Conservation (phyloP, 345 rosid genomes). For the Gynandropsis gynandra region DNA sequence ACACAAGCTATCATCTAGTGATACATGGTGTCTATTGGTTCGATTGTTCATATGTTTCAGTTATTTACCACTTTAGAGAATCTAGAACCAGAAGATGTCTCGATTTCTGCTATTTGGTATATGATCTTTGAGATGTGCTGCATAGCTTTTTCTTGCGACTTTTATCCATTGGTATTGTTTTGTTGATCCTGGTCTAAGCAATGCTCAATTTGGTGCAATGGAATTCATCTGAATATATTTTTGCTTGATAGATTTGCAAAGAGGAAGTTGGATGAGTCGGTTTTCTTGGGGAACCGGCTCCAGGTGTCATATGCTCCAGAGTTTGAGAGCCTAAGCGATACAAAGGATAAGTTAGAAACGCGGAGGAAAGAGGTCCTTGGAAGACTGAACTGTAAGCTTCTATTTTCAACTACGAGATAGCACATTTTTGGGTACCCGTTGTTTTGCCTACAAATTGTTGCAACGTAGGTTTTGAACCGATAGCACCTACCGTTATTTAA, state of each 20-base stretch:
- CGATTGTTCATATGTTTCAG: constrained; percentile 3
- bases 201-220: constrained; percentile 2
- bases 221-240: constrained; percentile 7
- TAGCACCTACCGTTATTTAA: neutral
- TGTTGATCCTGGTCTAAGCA: constrained; percentile 1
- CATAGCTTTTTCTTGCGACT: too few species aligned
- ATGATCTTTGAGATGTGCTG: too few species aligned
- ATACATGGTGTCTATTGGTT: neutral
- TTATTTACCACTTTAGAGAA: neutral
- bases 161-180: neutral
- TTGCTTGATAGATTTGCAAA: constrained; percentile 61
- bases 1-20: neutral
- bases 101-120: too few species aligned
- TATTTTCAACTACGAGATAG: constrained; percentile 1
- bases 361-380: constrained; percentile 69
- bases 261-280: constrained; percentile 75
- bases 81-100: too few species aligned
- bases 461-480: neutral
- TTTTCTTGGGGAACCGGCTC: constrained; percentile 62
- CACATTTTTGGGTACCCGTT: constrained; percentile 11
- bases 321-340: constrained; percentile 62
- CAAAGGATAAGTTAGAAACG: constrained; percentile 71
- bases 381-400: constrained; percentile 51
- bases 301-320: constrained; percentile 75
- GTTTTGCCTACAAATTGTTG: neutral